Conservation (phyloP, 495 filamentous ascomycete species). For the Penicillium atrosanguineum region DNA sequence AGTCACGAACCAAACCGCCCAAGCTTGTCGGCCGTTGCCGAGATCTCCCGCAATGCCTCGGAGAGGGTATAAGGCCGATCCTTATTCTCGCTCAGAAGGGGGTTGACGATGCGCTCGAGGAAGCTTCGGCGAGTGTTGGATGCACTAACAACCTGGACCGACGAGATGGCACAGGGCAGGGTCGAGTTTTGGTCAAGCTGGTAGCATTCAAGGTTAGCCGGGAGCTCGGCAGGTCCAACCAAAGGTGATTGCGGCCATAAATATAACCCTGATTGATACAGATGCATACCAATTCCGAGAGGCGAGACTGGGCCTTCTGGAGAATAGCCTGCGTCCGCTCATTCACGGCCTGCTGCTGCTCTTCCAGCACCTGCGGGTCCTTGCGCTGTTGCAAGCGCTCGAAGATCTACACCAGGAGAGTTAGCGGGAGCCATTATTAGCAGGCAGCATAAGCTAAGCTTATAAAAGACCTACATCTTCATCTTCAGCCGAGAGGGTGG, state of each 20-base stretch:
- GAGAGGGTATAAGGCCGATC: conserved; percentile 68
- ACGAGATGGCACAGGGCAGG: conserved; percentile 75
- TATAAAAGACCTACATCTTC: conserved; percentile 31
- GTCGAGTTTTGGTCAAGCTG: conserved; percentile 79
- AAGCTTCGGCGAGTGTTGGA: conserved; percentile 74
- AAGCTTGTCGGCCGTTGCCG: conserved; percentile 67
- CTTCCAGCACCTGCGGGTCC: conserved; percentile 59
- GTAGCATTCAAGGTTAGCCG: conserved; percentile 18
- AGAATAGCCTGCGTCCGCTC: conserved; percentile 62
- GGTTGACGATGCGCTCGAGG: conserved; percentile 73
- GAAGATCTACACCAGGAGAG: conserved; percentile 54
- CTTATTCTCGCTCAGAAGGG: conserved; percentile 66
- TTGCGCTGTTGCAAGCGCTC: conserved; percentile 58
- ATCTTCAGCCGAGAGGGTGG: conserved; percentile 42
- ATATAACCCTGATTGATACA: not conserved
- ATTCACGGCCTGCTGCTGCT: conserved; percentile 60
- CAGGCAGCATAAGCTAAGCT: not conserved
- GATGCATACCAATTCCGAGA: conserved; percentile 50
- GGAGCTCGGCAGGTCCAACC: not conserved
- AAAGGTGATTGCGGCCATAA: not conserved
- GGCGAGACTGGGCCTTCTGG: conserved; percentile 61
- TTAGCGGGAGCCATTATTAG: not conserved
- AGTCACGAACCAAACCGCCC: conserved; percentile 67
- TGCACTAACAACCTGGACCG: conserved; percentile 75
- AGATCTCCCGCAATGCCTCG: conserved; percentile 70